phyloP scores from a whole-genome alignment of 208 protist species.

The Acanthamoeba castellanii region DNA sequence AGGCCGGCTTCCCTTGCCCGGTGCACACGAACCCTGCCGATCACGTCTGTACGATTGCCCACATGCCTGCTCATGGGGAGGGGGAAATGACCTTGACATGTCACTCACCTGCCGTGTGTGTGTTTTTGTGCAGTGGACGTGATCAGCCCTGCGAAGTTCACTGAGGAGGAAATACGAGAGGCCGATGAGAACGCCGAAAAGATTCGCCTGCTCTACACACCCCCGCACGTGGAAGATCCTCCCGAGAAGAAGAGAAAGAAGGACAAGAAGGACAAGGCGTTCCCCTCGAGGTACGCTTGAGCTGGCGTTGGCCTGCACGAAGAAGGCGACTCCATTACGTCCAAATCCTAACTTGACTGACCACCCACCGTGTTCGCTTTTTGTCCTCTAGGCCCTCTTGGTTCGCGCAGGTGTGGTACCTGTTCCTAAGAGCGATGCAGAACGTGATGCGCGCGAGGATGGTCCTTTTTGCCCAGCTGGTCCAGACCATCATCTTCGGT shows the following conservation, averaged over 20 bases:
- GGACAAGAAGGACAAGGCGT: background rate
- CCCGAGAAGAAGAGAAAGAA: background rate
- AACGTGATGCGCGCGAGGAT: slow-evolving; percentile 65
- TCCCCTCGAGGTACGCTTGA: background rate
- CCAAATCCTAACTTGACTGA: background rate
- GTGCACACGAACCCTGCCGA: slow-evolving; percentile 78
- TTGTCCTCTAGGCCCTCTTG: background rate
- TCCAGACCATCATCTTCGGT: slow-evolving; percentile 54
- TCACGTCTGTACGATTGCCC: slow-evolving; percentile 66
- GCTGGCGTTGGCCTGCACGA: background rate
- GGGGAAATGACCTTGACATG: too few species aligned
- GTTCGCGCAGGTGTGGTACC: slow-evolving; percentile 53
- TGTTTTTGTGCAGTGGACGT: background rate
- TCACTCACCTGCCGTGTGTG: background rate
- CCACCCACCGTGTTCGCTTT: background rate
- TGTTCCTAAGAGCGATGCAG: slow-evolving; percentile 52
- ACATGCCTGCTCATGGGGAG: background rate
- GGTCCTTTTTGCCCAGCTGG: slow-evolving; percentile 44
- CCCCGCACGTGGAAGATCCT: background rate
- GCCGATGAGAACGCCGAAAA: slow-evolving; percentile 61
- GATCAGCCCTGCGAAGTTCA: slow-evolving; percentile 53
- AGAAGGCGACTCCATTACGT: background rate
- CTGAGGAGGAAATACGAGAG: background rate
- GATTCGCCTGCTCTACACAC: slow-evolving; percentile 12
- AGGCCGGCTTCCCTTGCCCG: slow-evolving; percentile 76